Conservation (phyloP, 2,329 filamentous ascomycete species). For the Monosporascus sp. region DNA sequence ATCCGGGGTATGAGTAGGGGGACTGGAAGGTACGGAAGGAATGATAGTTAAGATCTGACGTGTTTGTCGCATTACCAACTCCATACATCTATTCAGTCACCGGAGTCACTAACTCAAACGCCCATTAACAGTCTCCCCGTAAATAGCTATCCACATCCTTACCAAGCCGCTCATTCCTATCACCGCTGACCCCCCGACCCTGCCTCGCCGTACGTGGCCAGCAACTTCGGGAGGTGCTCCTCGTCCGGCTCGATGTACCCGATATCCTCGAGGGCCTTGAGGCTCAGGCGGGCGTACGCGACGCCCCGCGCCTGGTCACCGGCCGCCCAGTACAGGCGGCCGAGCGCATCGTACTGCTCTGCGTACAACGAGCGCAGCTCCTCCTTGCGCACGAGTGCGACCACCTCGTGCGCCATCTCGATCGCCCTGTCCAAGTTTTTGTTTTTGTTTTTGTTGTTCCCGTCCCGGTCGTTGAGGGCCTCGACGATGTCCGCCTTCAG, state of each 20-base stretch:
- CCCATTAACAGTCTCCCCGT: too few relatives aligned
- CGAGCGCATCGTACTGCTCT: constrained; percentile 30
- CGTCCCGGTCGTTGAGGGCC: constrained; percentile 20
- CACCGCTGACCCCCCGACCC: neutral
- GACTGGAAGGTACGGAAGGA: too few relatives aligned
- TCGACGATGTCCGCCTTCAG: constrained; percentile 19
- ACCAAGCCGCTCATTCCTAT: neutral
- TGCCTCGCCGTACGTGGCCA: constrained; percentile 1
- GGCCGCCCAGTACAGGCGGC: constrained; percentile 26
- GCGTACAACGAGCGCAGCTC: constrained; percentile 24
- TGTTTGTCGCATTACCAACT: too few relatives aligned
- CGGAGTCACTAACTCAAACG: too few relatives aligned
- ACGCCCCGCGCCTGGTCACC: constrained; percentile 20
- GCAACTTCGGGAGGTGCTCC: constrained; percentile 13
- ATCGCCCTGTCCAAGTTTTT: constrained; percentile 12
- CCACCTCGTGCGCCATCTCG: constrained; percentile 21
- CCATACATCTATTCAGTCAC: too few relatives aligned
- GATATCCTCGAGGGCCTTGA: constrained; percentile 23
- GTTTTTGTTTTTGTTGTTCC: constrained; percentile 5
- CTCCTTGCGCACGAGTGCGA: constrained; percentile 22
- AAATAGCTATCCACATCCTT: neutral
- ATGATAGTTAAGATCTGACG: too few relatives aligned
- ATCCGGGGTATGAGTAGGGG: too few relatives aligned
- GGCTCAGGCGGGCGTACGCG: constrained; percentile 22
- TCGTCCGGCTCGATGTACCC: constrained; percentile 21